phyloP scores from a whole-genome alignment of 192 early-diverging fungal species.

The Spizellomyces punctatus region DNA sequence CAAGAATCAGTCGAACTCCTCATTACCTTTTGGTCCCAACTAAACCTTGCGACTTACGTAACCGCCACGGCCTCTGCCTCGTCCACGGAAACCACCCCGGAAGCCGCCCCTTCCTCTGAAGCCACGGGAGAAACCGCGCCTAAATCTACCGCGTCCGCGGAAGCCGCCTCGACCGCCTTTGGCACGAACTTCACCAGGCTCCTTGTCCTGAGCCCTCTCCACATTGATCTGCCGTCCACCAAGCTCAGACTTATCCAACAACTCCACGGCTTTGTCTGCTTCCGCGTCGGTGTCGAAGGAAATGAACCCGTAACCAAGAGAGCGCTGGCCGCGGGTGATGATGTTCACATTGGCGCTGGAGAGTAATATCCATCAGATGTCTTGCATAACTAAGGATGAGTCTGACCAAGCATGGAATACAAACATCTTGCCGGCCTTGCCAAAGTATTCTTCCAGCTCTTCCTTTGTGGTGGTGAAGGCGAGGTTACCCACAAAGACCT shows the following conservation, averaged over 20 bases:
- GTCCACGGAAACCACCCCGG: conserved; percentile 3
- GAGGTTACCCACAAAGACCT: conserved; percentile 97
- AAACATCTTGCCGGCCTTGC: conserved; percentile 73
- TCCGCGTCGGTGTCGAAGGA: conserved; percentile 71
- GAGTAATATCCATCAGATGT: not conserved
- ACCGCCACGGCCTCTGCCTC: not conserved
- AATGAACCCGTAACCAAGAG: conserved; percentile 95
- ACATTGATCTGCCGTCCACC: conserved; percentile 84
- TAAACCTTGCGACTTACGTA: not conserved
- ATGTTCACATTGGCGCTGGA: conserved; percentile 73
- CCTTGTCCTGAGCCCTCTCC: conserved; percentile 77
- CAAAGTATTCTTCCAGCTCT: conserved; percentile 77
- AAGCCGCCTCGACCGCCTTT: conserved; percentile 20
- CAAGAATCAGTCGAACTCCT: not conserved
- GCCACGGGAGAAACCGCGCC: conserved; percentile 9
- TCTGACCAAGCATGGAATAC: conserved; percentile 33
- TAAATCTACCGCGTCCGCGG: conserved; percentile 4
- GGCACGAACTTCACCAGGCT: conserved; percentile 14
- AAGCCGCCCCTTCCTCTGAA: conserved; percentile 20
- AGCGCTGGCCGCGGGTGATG: conserved; percentile 78
- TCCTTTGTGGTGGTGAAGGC: conserved; percentile 84
- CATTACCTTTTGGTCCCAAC: not conserved
- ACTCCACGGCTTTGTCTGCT: conserved; percentile 70
- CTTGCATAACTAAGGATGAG: not conserved
- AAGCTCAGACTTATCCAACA: conserved; percentile 64